phyloP scores from a whole-genome alignment of 2,329 filamentous ascomycete species.

The Fusarium burgessii region DNA sequence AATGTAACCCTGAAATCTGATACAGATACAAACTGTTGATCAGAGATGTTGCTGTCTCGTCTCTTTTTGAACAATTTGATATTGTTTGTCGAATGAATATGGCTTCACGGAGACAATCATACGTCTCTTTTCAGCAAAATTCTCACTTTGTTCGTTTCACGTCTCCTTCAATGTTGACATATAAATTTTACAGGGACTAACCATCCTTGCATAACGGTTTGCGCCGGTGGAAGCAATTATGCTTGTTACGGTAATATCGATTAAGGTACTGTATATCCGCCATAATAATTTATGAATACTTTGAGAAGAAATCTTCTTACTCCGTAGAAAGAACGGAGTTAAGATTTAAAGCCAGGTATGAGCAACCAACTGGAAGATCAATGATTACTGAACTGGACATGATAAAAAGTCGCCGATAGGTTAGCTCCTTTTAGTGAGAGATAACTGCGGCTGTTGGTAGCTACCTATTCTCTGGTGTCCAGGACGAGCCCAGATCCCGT shows the following conservation, averaged over 20 bases:
- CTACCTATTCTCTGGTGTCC: background rate
- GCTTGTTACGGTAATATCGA: background rate
- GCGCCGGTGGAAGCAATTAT: background rate
- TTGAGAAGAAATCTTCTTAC: background rate
- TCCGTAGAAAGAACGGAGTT: background rate
- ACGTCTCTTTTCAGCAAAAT: background rate
- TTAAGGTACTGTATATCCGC: background rate
- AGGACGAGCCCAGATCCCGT: background rate
- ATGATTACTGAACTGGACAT: background rate
- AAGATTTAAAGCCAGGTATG: background rate
- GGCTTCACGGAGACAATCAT: too few species aligned
- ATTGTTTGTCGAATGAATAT: too few species aligned
- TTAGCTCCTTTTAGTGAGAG: background rate
- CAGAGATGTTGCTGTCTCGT: background rate
- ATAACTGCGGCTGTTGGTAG: background rate
- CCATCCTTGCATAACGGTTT: background rate
- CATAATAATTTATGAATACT: background rate
- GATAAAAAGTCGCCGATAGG: background rate
- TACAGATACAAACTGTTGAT: background rate
- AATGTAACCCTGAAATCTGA: constrained; percentile 22
- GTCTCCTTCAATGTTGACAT: background rate
- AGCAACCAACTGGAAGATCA: background rate
- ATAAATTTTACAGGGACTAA: background rate
- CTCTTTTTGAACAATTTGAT: background rate
- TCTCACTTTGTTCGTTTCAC: background rate